Conservation (phyloP, 2,329 filamentous ascomycete genomes). For the Magnaporthiopsis poae region DNA sequence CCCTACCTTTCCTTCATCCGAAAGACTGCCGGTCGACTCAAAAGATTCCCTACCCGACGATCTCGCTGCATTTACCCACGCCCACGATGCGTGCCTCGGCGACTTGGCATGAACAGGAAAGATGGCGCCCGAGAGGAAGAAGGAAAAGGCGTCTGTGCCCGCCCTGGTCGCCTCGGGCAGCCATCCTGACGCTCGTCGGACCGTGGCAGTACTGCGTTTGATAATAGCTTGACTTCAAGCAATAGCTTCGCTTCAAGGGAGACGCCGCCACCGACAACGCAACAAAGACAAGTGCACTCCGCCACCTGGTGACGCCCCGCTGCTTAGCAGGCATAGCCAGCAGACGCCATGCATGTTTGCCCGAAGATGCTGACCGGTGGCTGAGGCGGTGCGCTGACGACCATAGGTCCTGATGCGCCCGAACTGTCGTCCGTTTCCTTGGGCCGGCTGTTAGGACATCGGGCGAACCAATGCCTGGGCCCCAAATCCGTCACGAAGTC, state of each 20-base stretch:
- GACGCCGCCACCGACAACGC: not conserved
- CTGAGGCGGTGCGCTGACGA: not conserved
- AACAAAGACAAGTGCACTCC: not conserved
- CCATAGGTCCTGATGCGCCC: not conserved
- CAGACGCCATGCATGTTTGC: not conserved
- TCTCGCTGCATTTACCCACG: conserved; percentile 5
- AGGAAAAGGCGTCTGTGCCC: not conserved
- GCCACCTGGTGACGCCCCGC: too few relatives aligned
- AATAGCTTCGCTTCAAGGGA: not conserved
- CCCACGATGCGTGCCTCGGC: not conserved
- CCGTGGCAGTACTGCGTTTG: not conserved
- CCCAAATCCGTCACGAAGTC: not conserved
- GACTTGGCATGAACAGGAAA: not conserved
- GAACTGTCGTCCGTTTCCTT: not conserved
- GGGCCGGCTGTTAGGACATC: not conserved
- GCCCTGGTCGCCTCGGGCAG: not conserved
- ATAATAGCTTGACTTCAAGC: not conserved
- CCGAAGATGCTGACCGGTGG: not conserved
- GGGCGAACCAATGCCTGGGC: not conserved
- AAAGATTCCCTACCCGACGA: not conserved
- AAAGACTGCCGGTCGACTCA: not conserved
- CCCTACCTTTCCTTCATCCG: too few relatives aligned
- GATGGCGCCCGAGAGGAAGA: not conserved
- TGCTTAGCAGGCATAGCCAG: not conserved
- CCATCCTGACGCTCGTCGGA: not conserved